A percentile compares a stretch with the other conserved stretches of the same genome.
These are phyloP conservation scores for Pelargonium myrrhifolium DNA, from an alignment of 441 rosid genomes.

Conservation along the genomic window DNA sequence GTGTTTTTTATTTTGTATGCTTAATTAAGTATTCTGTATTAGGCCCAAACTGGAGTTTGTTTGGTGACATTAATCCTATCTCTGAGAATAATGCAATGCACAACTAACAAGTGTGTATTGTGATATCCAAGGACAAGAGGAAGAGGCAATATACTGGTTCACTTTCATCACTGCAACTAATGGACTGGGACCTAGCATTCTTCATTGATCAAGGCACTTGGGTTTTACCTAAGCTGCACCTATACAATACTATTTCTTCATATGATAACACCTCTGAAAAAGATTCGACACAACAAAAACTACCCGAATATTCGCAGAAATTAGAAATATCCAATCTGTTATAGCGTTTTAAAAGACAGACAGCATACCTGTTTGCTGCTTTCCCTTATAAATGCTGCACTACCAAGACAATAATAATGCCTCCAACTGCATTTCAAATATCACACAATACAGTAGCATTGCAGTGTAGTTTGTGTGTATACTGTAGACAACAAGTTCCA, in stretches of 20 bases:
- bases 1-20: too few relatives aligned
- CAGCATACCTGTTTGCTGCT: background rate
- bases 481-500: background rate
- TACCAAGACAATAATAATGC: background rate
- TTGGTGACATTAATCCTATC: too few relatives aligned
- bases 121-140: background rate
- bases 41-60: too few relatives aligned
- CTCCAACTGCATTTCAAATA: background rate
- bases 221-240: background rate
- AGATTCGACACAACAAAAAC: background rate
- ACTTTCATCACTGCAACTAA: background rate
- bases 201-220: background rate
- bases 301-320: background rate
- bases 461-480: background rate
- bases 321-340: background rate
- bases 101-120: background rate
- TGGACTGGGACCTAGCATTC: background rate
- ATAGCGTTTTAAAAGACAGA: background rate
- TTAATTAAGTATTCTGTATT: too few relatives aligned
- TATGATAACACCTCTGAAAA: background rate
- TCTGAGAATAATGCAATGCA: too few relatives aligned
- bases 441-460: background rate
- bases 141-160: background rate
- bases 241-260: background rate
- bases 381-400: background rate